Base-by-base conservation (phyloP, 768 basidiomycete genomes). In the Tylopilus subfusipes region DNA sequence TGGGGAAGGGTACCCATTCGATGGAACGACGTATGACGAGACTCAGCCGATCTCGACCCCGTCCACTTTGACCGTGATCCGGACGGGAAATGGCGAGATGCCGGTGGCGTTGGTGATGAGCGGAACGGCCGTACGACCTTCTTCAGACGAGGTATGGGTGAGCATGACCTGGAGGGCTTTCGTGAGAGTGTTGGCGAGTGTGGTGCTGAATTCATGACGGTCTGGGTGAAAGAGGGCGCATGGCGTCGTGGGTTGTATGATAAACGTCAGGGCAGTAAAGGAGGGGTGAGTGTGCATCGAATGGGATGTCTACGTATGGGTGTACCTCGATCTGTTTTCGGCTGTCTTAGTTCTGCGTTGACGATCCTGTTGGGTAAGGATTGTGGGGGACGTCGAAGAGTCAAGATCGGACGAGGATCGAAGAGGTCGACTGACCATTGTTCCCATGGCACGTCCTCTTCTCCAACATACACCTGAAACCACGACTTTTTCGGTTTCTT, bases 381-480 rank as follows among this genome's bases (percentile, higher is more conserved):
- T 7, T 4, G 25, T 27, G 25, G 25, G 25, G 25, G 25, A 27
- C 2, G 2, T 13, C 22, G 24, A 25, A 10, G 10, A 2, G 4
- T 31, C 30, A 36, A 30, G 36, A 25, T 24, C 16, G 33, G 24
- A 50, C 4, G 42, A 50, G 36, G 29, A 38, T 45, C 33, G n/a
- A 14, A 33, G 42, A 5, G 22, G 14, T 42, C 10, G 24, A 60
- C 75, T 7, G 13, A 89, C 90, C 90, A 93, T 70, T 89, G 84
- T 67, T 93, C 91, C 90, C 90, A 93, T 49, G 89, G 83, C 14
- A 91, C 82, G 24, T 92, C 88, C 65, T 93, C 90, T 72, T 93
- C 87, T 2, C 79, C 84, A 60, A 78, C 76, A 38, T 84, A 84
- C 12, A 82, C 80, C 48, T 79, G 79, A 61, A 90, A 88, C 90